Percentiles rank a stretch among this genome's conserved stretches.
Conservation (phyloP, 768 basidiomycete genomes). For the Fomitopsis serialis region DNA sequence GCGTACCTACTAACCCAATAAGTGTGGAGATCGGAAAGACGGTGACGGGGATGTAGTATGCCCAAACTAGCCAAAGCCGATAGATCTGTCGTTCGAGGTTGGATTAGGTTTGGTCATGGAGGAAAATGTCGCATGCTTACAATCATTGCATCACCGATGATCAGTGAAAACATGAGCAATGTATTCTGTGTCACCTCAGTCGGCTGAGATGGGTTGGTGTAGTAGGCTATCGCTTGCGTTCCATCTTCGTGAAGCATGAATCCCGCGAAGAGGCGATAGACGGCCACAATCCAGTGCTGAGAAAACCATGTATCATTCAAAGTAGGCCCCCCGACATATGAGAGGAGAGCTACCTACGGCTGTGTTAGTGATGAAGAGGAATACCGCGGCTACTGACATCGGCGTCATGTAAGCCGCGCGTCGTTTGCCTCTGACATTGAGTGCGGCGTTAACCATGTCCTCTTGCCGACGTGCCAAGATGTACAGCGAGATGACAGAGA, state of each 20-base stretch:
- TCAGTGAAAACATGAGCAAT: constrained; percentile 1
- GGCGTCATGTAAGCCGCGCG: background rate
- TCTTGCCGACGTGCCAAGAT: constrained; percentile 1
- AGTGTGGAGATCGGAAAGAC: background rate
- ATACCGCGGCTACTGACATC: background rate
- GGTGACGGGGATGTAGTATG: background rate
- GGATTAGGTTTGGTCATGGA: background rate
- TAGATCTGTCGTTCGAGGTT: background rate
- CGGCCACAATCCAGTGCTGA: constrained; percentile 3
- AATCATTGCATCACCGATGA: constrained; percentile 1
- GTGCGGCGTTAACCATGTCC: background rate
- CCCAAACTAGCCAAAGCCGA: constrained; percentile 2
- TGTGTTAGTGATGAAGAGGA: background rate
- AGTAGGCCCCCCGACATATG: background rate
- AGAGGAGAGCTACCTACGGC: background rate
- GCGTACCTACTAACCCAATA: background rate
- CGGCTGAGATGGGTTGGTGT: background rate
- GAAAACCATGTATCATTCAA: background rate
- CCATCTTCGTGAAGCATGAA: background rate
- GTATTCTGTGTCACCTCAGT: background rate
- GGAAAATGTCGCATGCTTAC: background rate
- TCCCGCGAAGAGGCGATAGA: background rate
- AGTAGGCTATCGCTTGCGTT: background rate
- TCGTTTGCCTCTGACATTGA: background rate
- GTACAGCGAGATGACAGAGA: background rate